Percentiles rank a stretch among this genome's conserved stretches.
Evolutionary conservation across 2,329 filamentous ascomycete species (phyloP).

Genomic region (Aspergillus ruber): DNA sequence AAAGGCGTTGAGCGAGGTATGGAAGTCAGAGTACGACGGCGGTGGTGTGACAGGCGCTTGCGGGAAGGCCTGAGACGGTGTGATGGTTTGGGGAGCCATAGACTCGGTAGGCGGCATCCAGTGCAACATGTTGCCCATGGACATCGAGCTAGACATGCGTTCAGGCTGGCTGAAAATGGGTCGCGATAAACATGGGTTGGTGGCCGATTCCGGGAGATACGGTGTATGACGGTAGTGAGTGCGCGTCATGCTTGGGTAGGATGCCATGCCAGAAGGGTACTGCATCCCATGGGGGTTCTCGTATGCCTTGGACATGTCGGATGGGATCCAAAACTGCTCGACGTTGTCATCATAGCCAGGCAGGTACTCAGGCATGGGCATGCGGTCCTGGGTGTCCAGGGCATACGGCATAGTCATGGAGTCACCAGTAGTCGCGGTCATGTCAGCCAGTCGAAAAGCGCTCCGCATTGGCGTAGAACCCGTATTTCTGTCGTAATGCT

Average conservation of each 20-base stretch:
- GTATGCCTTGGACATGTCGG: constrained; percentile 31
- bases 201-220: constrained; percentile 33
- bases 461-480: constrained; percentile 28
- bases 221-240: constrained; percentile 26
- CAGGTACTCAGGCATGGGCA: constrained; percentile 31
- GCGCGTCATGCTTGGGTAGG: constrained; percentile 30
- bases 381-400: constrained; percentile 28
- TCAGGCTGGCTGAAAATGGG: constrained; percentile 34
- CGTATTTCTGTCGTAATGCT: constrained; percentile 20
- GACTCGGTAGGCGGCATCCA: constrained; percentile 31
- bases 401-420: constrained; percentile 20
- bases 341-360: constrained; percentile 32
- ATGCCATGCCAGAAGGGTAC: constrained; percentile 28
- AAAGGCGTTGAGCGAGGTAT: constrained; percentile 26
- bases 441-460: constrained; percentile 30
- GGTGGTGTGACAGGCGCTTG: constrained; percentile 29
- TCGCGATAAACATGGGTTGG: constrained; percentile 34
- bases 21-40: constrained; percentile 32
- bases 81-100: constrained; percentile 31
- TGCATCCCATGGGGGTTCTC: constrained; percentile 23
- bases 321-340: constrained; percentile 33
- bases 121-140: constrained; percentile 32
- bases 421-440: constrained; percentile 23
- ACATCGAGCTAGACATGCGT: constrained; percentile 27
- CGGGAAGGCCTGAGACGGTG: constrained; percentile 29